Evolutionary conservation across 768 basidiomycete species (phyloP), one percentile per base, ranked within the genome.

Genomic region (Crucibulum laeve): DNA sequence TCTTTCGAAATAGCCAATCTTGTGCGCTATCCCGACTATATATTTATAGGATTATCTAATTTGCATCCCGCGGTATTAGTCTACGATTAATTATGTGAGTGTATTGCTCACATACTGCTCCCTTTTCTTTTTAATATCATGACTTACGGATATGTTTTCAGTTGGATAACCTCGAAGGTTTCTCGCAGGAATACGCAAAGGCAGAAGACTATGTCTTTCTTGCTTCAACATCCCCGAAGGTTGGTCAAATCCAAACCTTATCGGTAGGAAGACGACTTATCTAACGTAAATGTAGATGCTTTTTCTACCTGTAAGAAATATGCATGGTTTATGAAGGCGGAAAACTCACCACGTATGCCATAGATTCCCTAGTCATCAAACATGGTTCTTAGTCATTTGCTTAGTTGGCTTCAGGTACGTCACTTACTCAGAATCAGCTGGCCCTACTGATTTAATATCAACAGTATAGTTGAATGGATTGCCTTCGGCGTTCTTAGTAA

Each of bases 191-290:
- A 61, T 0, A 79, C 83, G 0, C 69, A 74, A 0, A 48, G 66
- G 0, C 59, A 75, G 25, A 71, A 79, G 38, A 79, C 80, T 0
- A 61, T 88, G 3, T 76, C 79, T 13, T 91, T 90, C 59, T 67
- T 91, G 7, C 74, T 91, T 4, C 79, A 87, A 46, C 88, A 90
- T 61, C 87, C 88, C 2, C 71, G 88, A 35, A 74, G 82, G 71
- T 82, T 51, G 13, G 62, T 44, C 15, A 1, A 18, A 1, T 23
- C 47, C 17, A n/a, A 1, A 30, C n/a, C 28, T 25, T 32, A 4
- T 28, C 22, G 4, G 22, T 32, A 17, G 33, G 3, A 7, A 7
- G 10, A 5, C 22, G 11, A 22, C 13, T 40, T 18, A 19, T 8
- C 11, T 37, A 8, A 21, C 38, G 21, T 40, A 18, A 10, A 41